Base-by-base conservation (phyloP, 2,329 filamentous ascomycete species). In the Pseudodiploospora longispora region DNA sequence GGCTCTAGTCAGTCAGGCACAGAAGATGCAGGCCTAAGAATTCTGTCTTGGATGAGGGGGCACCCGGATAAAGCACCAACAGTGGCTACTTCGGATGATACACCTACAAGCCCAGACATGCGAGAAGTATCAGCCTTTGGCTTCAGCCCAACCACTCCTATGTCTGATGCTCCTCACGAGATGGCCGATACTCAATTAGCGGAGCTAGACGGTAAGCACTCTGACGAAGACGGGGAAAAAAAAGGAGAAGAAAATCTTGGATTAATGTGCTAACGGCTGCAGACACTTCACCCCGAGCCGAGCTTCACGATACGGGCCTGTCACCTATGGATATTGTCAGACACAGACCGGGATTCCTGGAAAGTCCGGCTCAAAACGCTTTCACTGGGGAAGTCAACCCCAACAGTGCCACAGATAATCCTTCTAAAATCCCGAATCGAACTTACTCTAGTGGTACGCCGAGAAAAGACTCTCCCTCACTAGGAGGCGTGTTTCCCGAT, bases 21-120 rank as follows among this genome's bases (percentile, higher is more conserved):
- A 1, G 70, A 74, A 34, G 71, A 75, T 36, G 65, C 66, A 28
- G 65, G 68, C 35, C 63, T 65, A 43, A 67, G 69, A 32, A 72
- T 80, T 52, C 55, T 69, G 8, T 68, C 65, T 2, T 81, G 77
- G 77, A 67, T 80, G 42, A 66, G 65, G 42, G 69, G 67, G 6
- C 69, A 74, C 42, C 55, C 59, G 10, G 55, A 61, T 38, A 77
- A 78, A 52, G 63, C 67, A 0, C 56, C 62, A 1, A 74, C 72
- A 0, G 56, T 70, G 41, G 70, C 68, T 3, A 71, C 66, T 4
- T 55, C 61, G 2, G 69, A 71, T 2, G 69, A 71, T n/a, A 57
- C 62, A 0, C 59, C 61, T 1, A 56, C 57, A 5, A 65, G 57
- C 29, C 64, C 66, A 6, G 70, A 70, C 5, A 62, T 66, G 51